These are phyloP conservation scores for Grosmannia clavigera DNA, from an alignment of 2,329 filamentous ascomycete species.

Conservation along the genomic window DNA sequence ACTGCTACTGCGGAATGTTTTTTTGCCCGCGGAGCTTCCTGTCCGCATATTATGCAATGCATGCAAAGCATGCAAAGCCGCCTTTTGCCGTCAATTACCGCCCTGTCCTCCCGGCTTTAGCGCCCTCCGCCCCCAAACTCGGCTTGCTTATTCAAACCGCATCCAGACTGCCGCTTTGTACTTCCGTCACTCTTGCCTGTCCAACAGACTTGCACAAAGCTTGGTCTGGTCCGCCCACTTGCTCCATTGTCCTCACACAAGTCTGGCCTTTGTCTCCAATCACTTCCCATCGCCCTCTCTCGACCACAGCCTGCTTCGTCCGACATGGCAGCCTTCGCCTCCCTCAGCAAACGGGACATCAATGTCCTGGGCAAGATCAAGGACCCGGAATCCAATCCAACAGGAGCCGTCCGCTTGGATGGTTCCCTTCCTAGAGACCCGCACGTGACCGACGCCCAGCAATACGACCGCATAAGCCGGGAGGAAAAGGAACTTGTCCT, in stretches of 20 bases:
- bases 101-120: constrained; percentile 5
- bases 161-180: not conserved
- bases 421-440: constrained; percentile 43
- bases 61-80: constrained; percentile 14
- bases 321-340: not conserved
- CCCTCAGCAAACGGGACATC: constrained; percentile 45
- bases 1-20: constrained; percentile 7
- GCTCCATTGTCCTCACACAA: no score
- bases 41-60: constrained; percentile 5
- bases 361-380: constrained; percentile 54
- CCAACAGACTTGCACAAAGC: not conserved
- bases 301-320: no score
- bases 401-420: constrained; percentile 41
- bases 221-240: not conserved
- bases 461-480: constrained; percentile 38
- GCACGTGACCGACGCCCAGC: constrained; percentile 34
- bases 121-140: not conserved
- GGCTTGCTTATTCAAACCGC: not conserved
- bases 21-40: not conserved
- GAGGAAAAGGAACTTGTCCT: constrained; percentile 41
- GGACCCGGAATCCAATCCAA: constrained; percentile 51
- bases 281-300: not conserved
- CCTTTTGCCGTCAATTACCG: constrained; percentile 20
- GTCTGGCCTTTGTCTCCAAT: no score
- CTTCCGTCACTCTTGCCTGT: no score